Base-by-base conservation (phyloP, 2,329 filamentous ascomycete genomes). In the Fusarium devonianum region DNA sequence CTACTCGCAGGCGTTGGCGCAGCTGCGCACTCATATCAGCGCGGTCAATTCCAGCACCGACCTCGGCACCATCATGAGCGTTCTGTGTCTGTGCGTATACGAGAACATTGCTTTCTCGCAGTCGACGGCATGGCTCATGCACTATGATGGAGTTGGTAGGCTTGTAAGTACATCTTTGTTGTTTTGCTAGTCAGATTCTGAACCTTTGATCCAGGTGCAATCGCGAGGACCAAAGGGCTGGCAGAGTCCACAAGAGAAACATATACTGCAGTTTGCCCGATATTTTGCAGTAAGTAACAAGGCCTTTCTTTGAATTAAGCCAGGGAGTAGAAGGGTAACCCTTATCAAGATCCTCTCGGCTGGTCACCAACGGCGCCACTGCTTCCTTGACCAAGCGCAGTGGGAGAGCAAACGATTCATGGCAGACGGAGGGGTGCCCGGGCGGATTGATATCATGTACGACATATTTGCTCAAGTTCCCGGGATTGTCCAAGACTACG, bases 71-170 rank as follows among this genome's bases (percentile, higher is more conserved):
- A 39, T 56, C 3, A 42, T 52, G 40, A 40, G 53, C 0, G 35
- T 56, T 5, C 14, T 56, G 28, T 56, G 53, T 28, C 53, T 56
- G 17, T 56, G 53, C 3, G 30, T 56, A 2, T 56, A 56, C 12
- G 53, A 56, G 12, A 56, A 56, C 1, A 18, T 56, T 1, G 38
- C 47, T 0, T 56, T 56, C 9, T 56, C 53, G 5, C 53, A 56
- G 3, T 52, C 53, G 2, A 52, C 23, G 6, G 53, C 53, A 2
- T 56, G 53, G 53, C 53, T 56, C 2, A 36, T 56, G 7, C 53
- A 56, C 17, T 56, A 56, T 17, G 52, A 56, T 12, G 53, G 53
- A 0, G 9, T 56, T 7, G 53, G 45, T 1, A 56, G 32, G 47
- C 7, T 56, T 3, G 53, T 52, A 29, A 2, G 52, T 18, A 23